Evolutionary conservation across 2,329 filamentous ascomycete species (phyloP).

Genomic region (Phoma sp.): DNA sequence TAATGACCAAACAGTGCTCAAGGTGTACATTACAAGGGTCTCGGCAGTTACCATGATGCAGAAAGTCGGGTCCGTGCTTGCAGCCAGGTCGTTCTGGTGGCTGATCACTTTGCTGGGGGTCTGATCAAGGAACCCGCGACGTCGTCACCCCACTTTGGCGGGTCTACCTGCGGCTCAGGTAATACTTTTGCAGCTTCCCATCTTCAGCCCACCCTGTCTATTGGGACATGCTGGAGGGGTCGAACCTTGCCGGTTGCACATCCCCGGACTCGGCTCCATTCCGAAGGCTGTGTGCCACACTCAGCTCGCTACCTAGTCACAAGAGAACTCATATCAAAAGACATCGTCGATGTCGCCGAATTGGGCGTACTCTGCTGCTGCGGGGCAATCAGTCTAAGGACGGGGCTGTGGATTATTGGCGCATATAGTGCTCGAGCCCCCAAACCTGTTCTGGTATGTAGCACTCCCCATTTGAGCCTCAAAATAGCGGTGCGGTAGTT

Average conservation of each 20-base stretch:
- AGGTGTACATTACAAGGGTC: background rate
- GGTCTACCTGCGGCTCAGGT: constrained; percentile 7
- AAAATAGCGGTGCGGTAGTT: background rate
- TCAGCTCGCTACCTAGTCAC: constrained; percentile 1
- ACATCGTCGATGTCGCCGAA: background rate
- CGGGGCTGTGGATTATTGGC: background rate
- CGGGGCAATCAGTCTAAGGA: background rate
- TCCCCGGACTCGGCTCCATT: background rate
- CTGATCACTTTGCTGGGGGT: constrained; percentile 10
- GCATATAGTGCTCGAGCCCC: background rate
- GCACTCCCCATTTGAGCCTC: background rate
- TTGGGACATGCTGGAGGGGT: background rate
- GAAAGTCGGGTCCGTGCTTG: constrained; percentile 6
- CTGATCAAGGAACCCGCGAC: constrained; percentile 8
- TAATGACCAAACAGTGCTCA: background rate
- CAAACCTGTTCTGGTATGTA: background rate
- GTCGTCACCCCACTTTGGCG: constrained; percentile 13
- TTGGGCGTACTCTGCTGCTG: background rate
- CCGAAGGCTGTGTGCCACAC: background rate
- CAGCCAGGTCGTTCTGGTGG: constrained; percentile 14
- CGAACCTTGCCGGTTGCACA: background rate
- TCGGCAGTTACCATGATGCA: background rate
- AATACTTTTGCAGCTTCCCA: constrained; percentile 2
- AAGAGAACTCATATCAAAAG: background rate
- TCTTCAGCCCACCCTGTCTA: background rate